These are phyloP conservation scores for Arthrobotrys conoides DNA, from an alignment of 2,329 filamentous ascomycete species.

Conservation along the genomic window DNA sequence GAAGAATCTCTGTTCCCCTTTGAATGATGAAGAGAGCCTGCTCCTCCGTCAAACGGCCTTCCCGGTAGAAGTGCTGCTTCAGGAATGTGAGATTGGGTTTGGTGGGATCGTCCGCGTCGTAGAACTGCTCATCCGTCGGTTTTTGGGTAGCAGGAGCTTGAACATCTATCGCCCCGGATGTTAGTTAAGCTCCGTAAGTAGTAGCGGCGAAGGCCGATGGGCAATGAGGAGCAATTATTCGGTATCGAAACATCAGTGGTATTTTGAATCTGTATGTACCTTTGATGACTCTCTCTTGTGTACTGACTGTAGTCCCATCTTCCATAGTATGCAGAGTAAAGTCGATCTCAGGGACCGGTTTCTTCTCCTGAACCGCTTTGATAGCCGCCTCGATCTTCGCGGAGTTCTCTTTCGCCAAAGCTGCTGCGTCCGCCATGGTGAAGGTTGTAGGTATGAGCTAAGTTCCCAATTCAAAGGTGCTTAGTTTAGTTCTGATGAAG, in stretches of 20 bases:
- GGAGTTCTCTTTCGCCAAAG: slow-evolving; percentile 64
- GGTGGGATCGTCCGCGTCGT: slow-evolving; percentile 83
- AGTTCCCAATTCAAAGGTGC: slow-evolving; percentile 3
- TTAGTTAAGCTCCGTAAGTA: slow-evolving; percentile 49
- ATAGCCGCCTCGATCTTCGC: slow-evolving; percentile 86
- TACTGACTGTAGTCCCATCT: slow-evolving; percentile 95
- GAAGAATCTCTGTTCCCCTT: slow-evolving; percentile 87
- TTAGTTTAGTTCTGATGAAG: slow-evolving; percentile 10
- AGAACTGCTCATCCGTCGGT: slow-evolving; percentile 94
- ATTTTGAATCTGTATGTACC: slow-evolving; percentile 73
- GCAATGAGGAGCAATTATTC: not conserved
- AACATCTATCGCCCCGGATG: slow-evolving; percentile 76
- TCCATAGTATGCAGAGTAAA: slow-evolving; percentile 99
- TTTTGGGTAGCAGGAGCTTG: slow-evolving; percentile 95
- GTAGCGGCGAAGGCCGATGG: slow-evolving; percentile 7
- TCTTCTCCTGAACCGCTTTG: slow-evolving; percentile 93
- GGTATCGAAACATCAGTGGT: not conserved
- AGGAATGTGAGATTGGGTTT: slow-evolving; percentile 95
- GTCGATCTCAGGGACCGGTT: slow-evolving; percentile 95
- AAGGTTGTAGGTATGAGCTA: slow-evolving; percentile 38
- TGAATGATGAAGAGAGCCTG: slow-evolving; percentile 96
- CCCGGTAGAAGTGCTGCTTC: slow-evolving; percentile 98
- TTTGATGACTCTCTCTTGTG: slow-evolving; percentile 96
- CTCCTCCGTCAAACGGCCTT: slow-evolving; percentile 95
- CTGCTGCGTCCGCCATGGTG: slow-evolving; percentile 63